Base-by-base conservation (phyloP, 352 stramenopile genomes). In the Pythium angustatum region DNA sequence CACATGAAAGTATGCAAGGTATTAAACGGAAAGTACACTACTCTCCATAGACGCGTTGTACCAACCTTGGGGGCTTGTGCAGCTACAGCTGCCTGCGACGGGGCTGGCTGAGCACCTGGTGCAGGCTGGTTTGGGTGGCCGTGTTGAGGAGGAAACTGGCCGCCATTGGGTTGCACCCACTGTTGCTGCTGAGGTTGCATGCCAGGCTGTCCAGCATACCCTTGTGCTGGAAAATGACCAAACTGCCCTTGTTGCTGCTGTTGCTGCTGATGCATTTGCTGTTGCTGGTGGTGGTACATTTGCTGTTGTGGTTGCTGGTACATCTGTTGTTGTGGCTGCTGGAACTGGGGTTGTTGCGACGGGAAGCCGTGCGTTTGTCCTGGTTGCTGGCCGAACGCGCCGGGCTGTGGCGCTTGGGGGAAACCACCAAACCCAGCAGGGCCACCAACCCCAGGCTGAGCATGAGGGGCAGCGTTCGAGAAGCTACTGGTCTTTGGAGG, bases 51-150 rank as follows among this genome's bases (percentile, higher is more conserved):
- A 44, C 15, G 22, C 36, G 26, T 27, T 21, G 4, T 21, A 47
- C 49, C 7, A 49, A 86, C 76, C 76, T 85, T 89, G 31, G 75
- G 54, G 58, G 66, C 64, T 26, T 70, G 58, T 15, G 69, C 56
- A 52, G 66, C 49, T 54, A 69, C 31, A 14, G 75, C 27, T 5
- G 30, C 27, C n/a, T 50, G 57, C n/a, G 64, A 40, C 61, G 60
- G 52, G 12, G 33, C 36, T 12, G 47, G 21, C 3, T 66, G 45
- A 51, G 31, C 3, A 33, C 26, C 27, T 14, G 45, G 30, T 12
- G 24, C n/a, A 17, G 26, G n/a, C 21, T 58, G 58, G 11, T 56
- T 55, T 10, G 43, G 36, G 21, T 64, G 63, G 8, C 26, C 26
- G 26, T 64, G 63, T 4, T 70, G 70, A 24, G 74, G 41, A 2